A percentile compares a stretch with the other conserved stretches of the same genome.
Evolutionary conservation across 2,329 filamentous ascomycete species (phyloP).

Genomic region (Pyrenophora graminea): DNA sequence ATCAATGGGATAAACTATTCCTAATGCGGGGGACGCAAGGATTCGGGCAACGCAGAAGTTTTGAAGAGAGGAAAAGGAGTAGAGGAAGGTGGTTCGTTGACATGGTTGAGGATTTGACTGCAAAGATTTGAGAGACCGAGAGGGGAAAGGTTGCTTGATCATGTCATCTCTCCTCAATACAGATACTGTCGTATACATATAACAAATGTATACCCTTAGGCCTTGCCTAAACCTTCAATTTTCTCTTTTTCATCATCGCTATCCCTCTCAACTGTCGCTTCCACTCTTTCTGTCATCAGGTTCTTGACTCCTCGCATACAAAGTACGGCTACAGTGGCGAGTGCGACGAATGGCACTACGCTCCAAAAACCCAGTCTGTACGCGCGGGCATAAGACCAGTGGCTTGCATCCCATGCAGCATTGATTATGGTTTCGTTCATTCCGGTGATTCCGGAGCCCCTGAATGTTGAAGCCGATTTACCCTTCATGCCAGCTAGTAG

Average conservation of each 20-base stretch:
- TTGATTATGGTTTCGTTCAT: constrained; percentile 23
- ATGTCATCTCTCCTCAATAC: no score
- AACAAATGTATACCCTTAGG: not conserved
- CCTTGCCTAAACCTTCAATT: constrained; percentile 1
- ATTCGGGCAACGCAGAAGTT: not conserved
- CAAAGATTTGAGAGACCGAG: no score
- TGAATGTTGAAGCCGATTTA: constrained; percentile 16
- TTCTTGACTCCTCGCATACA: constrained; percentile 36
- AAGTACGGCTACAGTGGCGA: constrained; percentile 30
- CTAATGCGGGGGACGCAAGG: constrained; percentile 3
- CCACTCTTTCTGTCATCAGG: constrained; percentile 39
- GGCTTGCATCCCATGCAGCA: constrained; percentile 31
- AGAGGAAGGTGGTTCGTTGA: constrained; percentile 1
- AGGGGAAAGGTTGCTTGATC: no score
- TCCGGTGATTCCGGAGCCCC: constrained; percentile 17
- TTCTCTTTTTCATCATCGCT: constrained; percentile 19
- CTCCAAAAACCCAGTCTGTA: constrained; percentile 40
- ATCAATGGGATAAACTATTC: constrained; percentile 12
- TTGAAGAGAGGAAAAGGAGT: not conserved
- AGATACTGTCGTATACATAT: no score
- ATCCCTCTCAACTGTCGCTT: constrained; percentile 37
- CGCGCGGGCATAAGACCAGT: constrained; percentile 37
- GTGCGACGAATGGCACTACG: constrained; percentile 37
- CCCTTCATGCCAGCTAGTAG: constrained; percentile 29
- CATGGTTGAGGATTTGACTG: constrained; percentile 2